phyloP scores from a whole-genome alignment of 2,329 filamentous ascomycete genomes.

The Fusarium azukiicola region DNA sequence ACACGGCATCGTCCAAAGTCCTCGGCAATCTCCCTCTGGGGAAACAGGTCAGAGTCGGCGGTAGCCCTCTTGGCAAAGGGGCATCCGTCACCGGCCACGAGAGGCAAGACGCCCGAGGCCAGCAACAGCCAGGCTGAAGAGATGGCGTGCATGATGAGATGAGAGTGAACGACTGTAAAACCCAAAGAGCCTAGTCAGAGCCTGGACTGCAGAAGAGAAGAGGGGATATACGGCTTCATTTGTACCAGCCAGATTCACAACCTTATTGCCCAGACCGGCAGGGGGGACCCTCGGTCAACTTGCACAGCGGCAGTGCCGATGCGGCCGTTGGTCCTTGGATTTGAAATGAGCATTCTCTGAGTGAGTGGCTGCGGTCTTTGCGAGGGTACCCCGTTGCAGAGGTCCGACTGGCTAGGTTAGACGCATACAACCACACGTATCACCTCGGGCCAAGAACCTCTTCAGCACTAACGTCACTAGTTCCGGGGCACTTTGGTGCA shows the following conservation, averaged over 20 bases:
- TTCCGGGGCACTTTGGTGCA: constrained; percentile 23
- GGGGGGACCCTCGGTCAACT: constrained; percentile 24
- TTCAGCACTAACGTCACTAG: constrained; percentile 28
- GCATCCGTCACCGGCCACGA: constrained; percentile 42
- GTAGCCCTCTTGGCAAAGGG: constrained; percentile 47
- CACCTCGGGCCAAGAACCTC: constrained; percentile 25
- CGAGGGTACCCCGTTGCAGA: constrained; percentile 5
- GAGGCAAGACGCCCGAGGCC: constrained; percentile 42
- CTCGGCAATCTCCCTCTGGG: constrained; percentile 40
- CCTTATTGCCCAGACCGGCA: constrained; percentile 35
- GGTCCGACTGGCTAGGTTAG: constrained; percentile 13
- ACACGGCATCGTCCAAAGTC: constrained; percentile 47
- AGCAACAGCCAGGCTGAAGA: constrained; percentile 42
- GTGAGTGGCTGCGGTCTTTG: constrained; percentile 8
- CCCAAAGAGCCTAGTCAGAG: constrained; percentile 5
- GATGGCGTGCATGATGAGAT: constrained; percentile 39
- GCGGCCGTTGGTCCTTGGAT: constrained; percentile 29
- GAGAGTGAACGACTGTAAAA: not conserved
- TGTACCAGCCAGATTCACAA: constrained; percentile 28
- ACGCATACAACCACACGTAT: constrained; percentile 19
- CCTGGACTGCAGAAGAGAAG: not conserved
- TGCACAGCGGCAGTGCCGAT: constrained; percentile 34
- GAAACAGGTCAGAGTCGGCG: constrained; percentile 25
- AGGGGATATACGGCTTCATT: constrained; percentile 41
- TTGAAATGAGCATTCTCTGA: constrained; percentile 32